phyloP scores from a whole-genome alignment of 2,329 filamentous ascomycete species.

The Tolypocladium ovalisporum region DNA sequence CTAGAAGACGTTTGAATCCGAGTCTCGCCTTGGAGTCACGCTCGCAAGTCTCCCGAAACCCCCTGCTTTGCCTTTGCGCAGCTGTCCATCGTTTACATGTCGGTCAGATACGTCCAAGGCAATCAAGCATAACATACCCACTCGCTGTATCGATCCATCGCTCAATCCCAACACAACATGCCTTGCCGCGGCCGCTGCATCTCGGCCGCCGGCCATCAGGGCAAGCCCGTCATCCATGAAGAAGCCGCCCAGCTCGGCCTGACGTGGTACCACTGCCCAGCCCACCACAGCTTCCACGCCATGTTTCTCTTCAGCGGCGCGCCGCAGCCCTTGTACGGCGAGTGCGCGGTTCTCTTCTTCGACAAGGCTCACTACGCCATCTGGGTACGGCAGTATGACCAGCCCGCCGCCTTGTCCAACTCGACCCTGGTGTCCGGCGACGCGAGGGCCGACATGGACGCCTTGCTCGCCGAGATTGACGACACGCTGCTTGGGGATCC shows the following conservation, averaged over 20 bases:
- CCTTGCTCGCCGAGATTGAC: constrained; percentile 2
- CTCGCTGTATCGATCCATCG: neutral
- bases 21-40: neutral
- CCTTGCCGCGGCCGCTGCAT: constrained; percentile 16
- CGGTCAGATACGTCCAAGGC: neutral
- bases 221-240: constrained; percentile 11
- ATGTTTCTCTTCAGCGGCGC: constrained; percentile 6
- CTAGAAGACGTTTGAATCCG: neutral
- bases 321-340: constrained; percentile 20
- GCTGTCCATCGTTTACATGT: neutral
- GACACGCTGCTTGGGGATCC: neutral
- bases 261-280: constrained; percentile 19
- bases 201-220: neutral
- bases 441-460: constrained; percentile 1
- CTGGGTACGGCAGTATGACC: constrained; percentile 13
- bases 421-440: neutral
- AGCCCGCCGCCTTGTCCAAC: constrained; percentile 1
- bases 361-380: constrained; percentile 1
- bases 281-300: constrained; percentile 16
- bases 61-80: too few relatives aligned
- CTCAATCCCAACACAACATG: constrained; percentile 4
- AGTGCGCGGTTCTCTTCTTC: constrained; percentile 20
- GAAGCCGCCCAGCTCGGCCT: constrained; percentile 5
- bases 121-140: neutral
- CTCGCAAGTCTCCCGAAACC: neutral